Conservation (phyloP, 2,329 filamentous ascomycete species). For the Penicillium sp. region DNA sequence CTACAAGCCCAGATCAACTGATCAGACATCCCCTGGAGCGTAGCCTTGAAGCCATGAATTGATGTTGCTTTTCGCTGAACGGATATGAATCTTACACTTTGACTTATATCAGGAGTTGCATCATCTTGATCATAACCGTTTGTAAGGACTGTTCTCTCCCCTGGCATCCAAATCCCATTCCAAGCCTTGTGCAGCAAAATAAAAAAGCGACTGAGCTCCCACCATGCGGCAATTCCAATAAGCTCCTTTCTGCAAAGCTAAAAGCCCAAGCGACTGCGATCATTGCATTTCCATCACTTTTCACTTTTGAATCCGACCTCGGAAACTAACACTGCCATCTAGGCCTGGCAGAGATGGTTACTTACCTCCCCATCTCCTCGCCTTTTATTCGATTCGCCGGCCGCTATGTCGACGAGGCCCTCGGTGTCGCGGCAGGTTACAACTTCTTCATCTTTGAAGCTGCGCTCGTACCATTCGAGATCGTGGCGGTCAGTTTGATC, state of each 20-base stretch:
- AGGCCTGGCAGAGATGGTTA: constrained; percentile 55
- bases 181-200: not conserved
- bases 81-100: constrained; percentile 33
- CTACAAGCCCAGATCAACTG: not conserved
- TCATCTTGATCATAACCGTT: constrained; percentile 49
- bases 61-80: constrained; percentile 2
- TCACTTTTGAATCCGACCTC: constrained; percentile 1
- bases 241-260: not conserved
- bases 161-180: not conserved
- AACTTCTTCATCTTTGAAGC: constrained; percentile 57
- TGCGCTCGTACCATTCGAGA: constrained; percentile 54
- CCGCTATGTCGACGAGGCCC: constrained; percentile 52
- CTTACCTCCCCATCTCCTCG: constrained; percentile 50
- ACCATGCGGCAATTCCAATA: not conserved
- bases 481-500: constrained; percentile 53
- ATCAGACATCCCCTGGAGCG: not conserved
- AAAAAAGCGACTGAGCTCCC: not conserved
- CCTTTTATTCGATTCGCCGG: constrained; percentile 51
- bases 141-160: constrained; percentile 36
- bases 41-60: not conserved
- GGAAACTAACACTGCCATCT: constrained; percentile 18
- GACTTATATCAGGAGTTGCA: constrained; percentile 42
- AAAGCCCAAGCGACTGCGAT: not conserved
- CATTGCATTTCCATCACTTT: too few relatives aligned
- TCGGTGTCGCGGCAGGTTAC: constrained; percentile 51